Evolutionary conservation across 345 rosid species (phyloP).

Genomic region (Camelina neglecta): DNA sequence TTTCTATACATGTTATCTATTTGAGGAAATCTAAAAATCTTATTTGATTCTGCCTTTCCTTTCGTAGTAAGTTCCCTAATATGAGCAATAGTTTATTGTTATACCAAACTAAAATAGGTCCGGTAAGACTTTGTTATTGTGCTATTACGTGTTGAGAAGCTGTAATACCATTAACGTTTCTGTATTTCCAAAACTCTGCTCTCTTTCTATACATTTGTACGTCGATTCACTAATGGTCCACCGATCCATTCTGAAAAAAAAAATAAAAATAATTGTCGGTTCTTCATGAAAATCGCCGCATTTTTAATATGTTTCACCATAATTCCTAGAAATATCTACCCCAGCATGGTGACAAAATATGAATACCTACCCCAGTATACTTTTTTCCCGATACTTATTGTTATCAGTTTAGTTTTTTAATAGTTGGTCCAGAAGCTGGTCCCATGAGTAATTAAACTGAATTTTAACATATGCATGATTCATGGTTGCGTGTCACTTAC

Average conservation of each 20-base stretch:
- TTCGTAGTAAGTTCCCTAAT: conserved; percentile 21
- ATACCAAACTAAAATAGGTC: conserved; percentile 14
- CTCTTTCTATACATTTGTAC: background rate
- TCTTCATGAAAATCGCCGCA: background rate
- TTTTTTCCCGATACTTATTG: background rate
- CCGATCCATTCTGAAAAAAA: background rate
- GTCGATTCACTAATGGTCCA: background rate
- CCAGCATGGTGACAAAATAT: background rate
- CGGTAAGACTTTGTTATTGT: conserved; percentile 6
- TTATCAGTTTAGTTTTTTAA: background rate
- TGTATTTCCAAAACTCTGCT: background rate
- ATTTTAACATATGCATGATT: conserved; percentile 19
- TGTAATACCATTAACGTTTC: background rate
- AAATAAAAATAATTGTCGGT: background rate
- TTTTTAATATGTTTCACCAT: no score
- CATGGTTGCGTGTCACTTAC: conserved; percentile 17
- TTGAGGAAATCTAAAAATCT: background rate
- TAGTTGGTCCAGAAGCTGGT: conserved; percentile 7
- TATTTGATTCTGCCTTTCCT: conserved; percentile 22
- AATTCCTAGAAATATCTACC: background rate
- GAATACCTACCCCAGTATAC: background rate
- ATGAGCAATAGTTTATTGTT: conserved; percentile 25
- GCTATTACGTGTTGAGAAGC: conserved; percentile 10
- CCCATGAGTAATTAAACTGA: conserved; percentile 32
- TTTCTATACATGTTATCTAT: background rate